Conservation (phyloP, 768 basidiomycete genomes). For the Mrakia blollopis region DNA sequence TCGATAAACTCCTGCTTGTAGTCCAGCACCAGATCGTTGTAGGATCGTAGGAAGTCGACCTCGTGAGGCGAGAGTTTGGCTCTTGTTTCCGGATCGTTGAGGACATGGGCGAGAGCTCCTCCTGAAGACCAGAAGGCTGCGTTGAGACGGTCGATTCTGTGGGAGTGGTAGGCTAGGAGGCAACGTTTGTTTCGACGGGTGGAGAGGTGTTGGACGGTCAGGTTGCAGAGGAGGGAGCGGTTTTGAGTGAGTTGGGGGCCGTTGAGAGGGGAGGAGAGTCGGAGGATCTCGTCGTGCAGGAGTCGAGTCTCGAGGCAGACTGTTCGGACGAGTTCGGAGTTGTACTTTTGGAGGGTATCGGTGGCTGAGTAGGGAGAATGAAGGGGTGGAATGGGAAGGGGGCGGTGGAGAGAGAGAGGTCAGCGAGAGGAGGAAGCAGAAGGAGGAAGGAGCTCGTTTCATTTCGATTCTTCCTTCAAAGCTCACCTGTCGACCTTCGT, state of each 20-base stretch:
- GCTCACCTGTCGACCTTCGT: slow-evolving; percentile 60
- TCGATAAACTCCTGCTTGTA: slow-evolving; percentile 79
- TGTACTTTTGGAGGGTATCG: slow-evolving; percentile 84
- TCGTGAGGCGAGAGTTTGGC: slow-evolving; percentile 71
- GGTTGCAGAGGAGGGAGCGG: slow-evolving; percentile 50
- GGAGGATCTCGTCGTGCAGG: slow-evolving; percentile 49
- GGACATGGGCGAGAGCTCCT: slow-evolving; percentile 77
- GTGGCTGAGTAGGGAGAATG: slow-evolving; percentile 47
- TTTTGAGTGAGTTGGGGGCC: slow-evolving; percentile 47
- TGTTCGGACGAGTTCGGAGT: slow-evolving; percentile 76
- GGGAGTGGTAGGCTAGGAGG: slow-evolving; percentile 84
- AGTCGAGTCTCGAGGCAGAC: slow-evolving; percentile 87
- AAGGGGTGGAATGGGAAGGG: not conserved
- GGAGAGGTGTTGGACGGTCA: slow-evolving; percentile 82
- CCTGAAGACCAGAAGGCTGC: slow-evolving; percentile 83
- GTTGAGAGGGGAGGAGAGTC: slow-evolving; percentile 46
- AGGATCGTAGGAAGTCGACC: slow-evolving; percentile 76
- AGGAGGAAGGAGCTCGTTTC: not conserved
- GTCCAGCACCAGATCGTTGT: slow-evolving; percentile 72
- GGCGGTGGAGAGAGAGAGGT: not conserved
- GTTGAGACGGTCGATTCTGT: slow-evolving; percentile 73
- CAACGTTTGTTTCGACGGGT: slow-evolving; percentile 93
- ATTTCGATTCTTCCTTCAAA: too few relatives aligned
- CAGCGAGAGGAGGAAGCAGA: not conserved
- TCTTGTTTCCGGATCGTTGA: slow-evolving; percentile 63